phyloP scores from a whole-genome alignment of 2,329 filamentous ascomycete genomes.

The Epichloe baconii region DNA sequence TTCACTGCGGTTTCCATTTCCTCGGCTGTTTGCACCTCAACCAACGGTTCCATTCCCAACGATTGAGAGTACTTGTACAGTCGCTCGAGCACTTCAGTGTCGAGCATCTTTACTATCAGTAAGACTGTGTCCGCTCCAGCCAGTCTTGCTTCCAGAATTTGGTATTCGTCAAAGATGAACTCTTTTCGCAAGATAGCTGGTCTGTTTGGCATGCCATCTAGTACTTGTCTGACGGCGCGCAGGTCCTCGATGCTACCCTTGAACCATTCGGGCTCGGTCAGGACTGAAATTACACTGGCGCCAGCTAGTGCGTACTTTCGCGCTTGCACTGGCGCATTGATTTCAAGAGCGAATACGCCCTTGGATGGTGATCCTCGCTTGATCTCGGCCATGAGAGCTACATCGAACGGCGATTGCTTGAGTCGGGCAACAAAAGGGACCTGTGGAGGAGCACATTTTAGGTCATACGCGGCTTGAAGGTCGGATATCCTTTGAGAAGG shows the following conservation, averaged over 20 bases:
- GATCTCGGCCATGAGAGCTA: slow-evolving; percentile 95
- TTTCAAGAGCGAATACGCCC: slow-evolving; percentile 77
- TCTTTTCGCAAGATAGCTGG: slow-evolving; percentile 91
- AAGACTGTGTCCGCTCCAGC: slow-evolving; percentile 91
- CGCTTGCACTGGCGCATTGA: slow-evolving; percentile 81
- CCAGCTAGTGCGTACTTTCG: slow-evolving; percentile 85
- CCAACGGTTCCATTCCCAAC: slow-evolving; percentile 91
- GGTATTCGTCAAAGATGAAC: slow-evolving; percentile 96
- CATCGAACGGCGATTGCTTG: slow-evolving; percentile 67
- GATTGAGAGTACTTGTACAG: slow-evolving; percentile 82
- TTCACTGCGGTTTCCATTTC: slow-evolving; percentile 84
- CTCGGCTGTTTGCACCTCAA: slow-evolving; percentile 88
- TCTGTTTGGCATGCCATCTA: slow-evolving; percentile 84
- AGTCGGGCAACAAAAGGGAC: slow-evolving; percentile 70
- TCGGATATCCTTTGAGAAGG: slow-evolving; percentile 76
- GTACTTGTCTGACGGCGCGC: slow-evolving; percentile 69
- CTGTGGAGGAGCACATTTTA: slow-evolving; percentile 73
- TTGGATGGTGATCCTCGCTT: slow-evolving; percentile 95
- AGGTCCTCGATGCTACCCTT: slow-evolving; percentile 95
- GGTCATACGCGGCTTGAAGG: slow-evolving; percentile 72
- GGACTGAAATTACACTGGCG: slow-evolving; percentile 93
- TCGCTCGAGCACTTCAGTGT: slow-evolving; percentile 55
- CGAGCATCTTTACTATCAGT: slow-evolving; percentile 96
- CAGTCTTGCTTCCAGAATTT: slow-evolving; percentile 86
- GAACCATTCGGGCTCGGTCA: slow-evolving; percentile 98